Evolutionary conservation across 768 basidiomycete species (phyloP), one percentile per base, ranked within the genome.

Genomic region (Vararia minispora): DNA sequence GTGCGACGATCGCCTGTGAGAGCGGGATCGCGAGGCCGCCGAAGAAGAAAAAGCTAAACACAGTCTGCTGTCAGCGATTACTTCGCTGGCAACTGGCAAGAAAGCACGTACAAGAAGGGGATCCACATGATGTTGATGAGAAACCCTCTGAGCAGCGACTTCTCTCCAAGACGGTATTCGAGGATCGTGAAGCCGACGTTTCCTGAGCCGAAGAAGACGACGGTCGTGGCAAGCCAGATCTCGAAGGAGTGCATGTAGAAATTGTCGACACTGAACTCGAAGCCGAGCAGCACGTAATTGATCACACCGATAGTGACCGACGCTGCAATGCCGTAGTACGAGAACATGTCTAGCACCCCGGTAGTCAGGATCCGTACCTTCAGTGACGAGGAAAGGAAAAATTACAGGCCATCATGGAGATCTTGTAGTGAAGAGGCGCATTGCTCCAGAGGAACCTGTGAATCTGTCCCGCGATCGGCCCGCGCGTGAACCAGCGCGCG

Each of bases 201-300:
- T 2, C 83, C 83, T 16, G 73, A 64, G 2, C 80, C 81, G 57
- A 76, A 77, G 58, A 86, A 86, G 20, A 86, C 80, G n/a, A 82
- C 66, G 1, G 72, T 72, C 10, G 75, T 78, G 24, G 84, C 80
- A 25, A 86, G 67, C 72, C 76, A 85, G 50, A 85, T 79, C 59
- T 86, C 84, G 56, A 84, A 85, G 50, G 71, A 72, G 58, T 78
- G 80, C 60, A 82, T 69, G 62, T 85, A 86, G 56, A 71, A 84
- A 17, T 72, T 77, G 52, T 86, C 83, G 12, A 82, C 72, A 6
- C 72, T 70, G 56, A 84, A 74, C 52, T 68, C 66, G 58, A 77
- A 83, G 1, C 83, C 83, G 21, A 86, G 74, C 10, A 86, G 56
- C 21, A 79, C 59, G 56, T 86, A 86, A 61, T 86, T 86, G 59